Percentiles rank a stretch among this genome's conserved stretches.
phyloP scores from a whole-genome alignment of 768 basidiomycete genomes.

The Leccinum variicolor region DNA sequence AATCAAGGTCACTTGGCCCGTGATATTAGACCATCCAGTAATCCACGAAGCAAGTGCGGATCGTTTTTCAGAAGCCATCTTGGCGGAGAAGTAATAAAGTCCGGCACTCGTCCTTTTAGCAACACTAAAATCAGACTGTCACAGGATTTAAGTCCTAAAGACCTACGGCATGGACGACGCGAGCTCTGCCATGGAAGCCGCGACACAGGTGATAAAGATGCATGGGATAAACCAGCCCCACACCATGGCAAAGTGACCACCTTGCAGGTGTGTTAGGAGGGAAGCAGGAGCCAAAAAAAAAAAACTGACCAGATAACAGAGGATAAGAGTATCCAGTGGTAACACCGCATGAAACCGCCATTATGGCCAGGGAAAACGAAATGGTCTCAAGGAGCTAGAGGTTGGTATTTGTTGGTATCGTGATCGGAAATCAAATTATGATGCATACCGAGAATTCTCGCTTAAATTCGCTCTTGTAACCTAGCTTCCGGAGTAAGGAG shows the following conservation, averaged over 20 bases:
- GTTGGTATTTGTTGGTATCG: background rate
- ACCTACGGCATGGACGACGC: conserved; percentile 9
- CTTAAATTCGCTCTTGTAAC: conserved; percentile 27
- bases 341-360: conserved; percentile 22
- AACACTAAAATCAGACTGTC: background rate
- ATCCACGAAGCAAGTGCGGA: conserved; percentile 28
- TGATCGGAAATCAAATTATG: background rate
- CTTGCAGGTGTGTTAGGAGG: background rate
- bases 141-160: background rate
- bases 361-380: conserved; percentile 22
- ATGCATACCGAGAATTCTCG: conserved; percentile 22
- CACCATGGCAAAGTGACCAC: background rate
- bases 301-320: background rate
- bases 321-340: conserved; percentile 7
- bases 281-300: background rate
- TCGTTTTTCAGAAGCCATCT: conserved; percentile 22
- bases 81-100: conserved; percentile 28
- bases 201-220: conserved; percentile 9
- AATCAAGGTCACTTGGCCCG: conserved; percentile 24
- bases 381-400: conserved; percentile 18
- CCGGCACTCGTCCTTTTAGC: conserved; percentile 21
- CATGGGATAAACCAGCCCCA: conserved; percentile 10
- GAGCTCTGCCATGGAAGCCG: conserved; percentile 10
- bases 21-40: conserved; percentile 29
- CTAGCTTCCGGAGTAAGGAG: conserved; percentile 18